Conservation (phyloP, 345 rosid species). For the Euclidium syriacum region DNA sequence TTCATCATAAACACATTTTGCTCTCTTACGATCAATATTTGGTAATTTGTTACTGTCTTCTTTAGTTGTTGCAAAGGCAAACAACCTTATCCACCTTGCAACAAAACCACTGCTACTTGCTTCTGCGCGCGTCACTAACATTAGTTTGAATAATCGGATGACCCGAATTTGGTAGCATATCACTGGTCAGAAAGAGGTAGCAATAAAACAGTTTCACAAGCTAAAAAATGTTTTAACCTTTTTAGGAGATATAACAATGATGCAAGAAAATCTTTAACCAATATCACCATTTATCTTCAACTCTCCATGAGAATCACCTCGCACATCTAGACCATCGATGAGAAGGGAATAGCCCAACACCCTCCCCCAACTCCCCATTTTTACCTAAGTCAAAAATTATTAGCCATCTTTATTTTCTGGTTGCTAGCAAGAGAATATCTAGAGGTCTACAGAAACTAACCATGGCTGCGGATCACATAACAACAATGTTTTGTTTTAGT, state of each 20-base stretch:
- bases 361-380: neutral
- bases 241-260: neutral
- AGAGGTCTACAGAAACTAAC: constrained; percentile 69
- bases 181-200: neutral
- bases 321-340: constrained; percentile 33
- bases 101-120: constrained; percentile 7
- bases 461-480: constrained; percentile 38
- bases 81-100: neutral
- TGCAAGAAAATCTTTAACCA: neutral
- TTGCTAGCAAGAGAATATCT: constrained; percentile 56
- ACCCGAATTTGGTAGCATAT: no score
- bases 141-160: neutral
- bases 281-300: constrained; percentile 1
- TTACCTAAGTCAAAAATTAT: neutral
- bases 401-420: constrained; percentile 1
- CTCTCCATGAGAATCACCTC: constrained; percentile 25
- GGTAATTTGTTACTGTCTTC: neutral
- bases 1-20: neutral
- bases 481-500: no score
- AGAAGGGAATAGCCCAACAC: constrained; percentile 26
- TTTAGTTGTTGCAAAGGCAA: constrained; percentile 12
- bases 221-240: neutral
- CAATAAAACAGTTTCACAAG: neutral
- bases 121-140: neutral
- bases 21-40: neutral